Percentiles rank a stretch among this genome's conserved stretches.
Conservation (phyloP, 495 filamentous ascomycete species). For the Niebla homalea region DNA sequence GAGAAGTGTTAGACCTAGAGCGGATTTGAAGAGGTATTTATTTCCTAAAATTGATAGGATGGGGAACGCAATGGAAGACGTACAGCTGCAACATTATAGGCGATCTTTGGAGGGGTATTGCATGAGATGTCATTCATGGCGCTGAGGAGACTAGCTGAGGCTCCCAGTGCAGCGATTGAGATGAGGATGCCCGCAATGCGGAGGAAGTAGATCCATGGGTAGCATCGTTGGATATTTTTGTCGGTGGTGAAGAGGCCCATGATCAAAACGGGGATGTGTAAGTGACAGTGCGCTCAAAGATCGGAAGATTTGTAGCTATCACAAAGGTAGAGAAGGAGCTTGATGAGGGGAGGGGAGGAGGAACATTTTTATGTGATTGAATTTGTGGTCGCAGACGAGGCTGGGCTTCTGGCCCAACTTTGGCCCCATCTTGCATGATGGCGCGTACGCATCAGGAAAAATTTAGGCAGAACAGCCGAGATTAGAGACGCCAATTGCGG, state of each 20-base stretch:
- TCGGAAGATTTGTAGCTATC: not conserved
- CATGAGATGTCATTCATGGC: conserved; percentile 6
- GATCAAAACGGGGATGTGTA: not conserved
- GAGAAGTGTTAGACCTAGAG: conserved; percentile 1
- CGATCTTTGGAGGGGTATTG: conserved; percentile 8
- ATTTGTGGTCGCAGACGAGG: no score
- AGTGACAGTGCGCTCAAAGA: not conserved
- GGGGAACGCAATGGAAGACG: not conserved
- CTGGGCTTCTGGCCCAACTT: no score
- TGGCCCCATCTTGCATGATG: no score
- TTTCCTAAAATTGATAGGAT: not conserved
- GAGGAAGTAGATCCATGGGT: conserved; percentile 12
- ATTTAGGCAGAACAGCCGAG: no score
- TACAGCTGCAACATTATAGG: conserved; percentile 15
- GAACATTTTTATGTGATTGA: no score
- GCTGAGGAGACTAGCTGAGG: conserved; percentile 6
- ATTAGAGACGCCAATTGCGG: no score
- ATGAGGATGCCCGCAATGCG: conserved; percentile 12
- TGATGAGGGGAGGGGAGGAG: no score
- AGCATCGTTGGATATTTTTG: conserved; percentile 9
- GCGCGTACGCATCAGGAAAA: no score
- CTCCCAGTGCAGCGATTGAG: conserved; percentile 12
- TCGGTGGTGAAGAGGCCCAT: conserved; percentile 15
- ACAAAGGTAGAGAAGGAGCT: not conserved
- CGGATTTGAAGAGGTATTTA: not conserved